Evolutionary conservation across 2,329 filamentous ascomycete species (phyloP).

Genomic region (Cladophialophora bantiana): DNA sequence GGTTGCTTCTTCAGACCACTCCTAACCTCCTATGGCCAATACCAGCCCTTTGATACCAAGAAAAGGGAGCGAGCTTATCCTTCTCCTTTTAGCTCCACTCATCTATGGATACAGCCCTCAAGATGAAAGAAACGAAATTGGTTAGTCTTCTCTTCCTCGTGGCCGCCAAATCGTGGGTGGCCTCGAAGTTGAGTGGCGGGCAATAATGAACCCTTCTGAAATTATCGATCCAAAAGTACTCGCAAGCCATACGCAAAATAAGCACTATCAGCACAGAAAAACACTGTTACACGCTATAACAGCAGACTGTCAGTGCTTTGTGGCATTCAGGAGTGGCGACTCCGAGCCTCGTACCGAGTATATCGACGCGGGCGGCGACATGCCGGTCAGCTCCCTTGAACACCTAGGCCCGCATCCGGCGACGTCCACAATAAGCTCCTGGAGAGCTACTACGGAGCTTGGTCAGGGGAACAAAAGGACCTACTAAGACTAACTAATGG

Average conservation of each 20-base stretch:
- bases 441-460: background rate
- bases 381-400: slow-evolving; percentile 1
- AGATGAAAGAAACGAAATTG: background rate
- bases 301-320: background rate
- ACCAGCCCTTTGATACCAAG: background rate
- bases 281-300: background rate
- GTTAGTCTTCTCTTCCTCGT: background rate
- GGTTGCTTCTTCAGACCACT: background rate
- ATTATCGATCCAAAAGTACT: background rate
- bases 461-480: background rate
- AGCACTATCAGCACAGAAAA: slow-evolving; percentile 1
- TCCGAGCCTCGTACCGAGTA: background rate
- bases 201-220: background rate
- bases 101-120: background rate
- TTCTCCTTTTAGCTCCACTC: background rate
- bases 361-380: background rate
- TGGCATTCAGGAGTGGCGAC: background rate
- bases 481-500: background rate
- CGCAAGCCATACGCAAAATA: background rate
- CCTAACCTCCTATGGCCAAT: background rate
- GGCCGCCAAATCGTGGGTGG: background rate
- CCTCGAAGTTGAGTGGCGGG: background rate
- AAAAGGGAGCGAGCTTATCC: background rate
- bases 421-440: background rate
- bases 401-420: background rate